Evolutionary conservation across 192 early-diverging fungal species (phyloP).

Genomic region (Linnemannia schmuckeri): DNA sequence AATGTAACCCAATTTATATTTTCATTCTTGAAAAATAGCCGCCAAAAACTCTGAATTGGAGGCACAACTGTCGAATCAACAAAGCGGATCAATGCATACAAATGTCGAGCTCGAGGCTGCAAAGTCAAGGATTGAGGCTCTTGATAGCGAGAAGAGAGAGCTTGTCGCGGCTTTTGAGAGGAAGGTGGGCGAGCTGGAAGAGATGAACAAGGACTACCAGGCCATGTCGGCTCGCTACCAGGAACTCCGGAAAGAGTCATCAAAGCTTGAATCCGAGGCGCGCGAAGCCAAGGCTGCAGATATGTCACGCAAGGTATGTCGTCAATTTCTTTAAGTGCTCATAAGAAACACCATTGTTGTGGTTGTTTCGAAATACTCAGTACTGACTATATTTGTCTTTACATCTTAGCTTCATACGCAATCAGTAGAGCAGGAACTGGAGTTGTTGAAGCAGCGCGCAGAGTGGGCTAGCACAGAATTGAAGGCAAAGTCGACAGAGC

Average conservation of each 20-base stretch:
- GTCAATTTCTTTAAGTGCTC: not conserved
- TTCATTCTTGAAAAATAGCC: not conserved
- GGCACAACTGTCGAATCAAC: constrained; percentile 20
- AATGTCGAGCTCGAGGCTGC: constrained; percentile 26
- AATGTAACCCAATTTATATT: not conserved
- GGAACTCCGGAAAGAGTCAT: constrained; percentile 38
- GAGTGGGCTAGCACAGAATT: constrained; percentile 81
- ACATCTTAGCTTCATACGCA: constrained; percentile 43
- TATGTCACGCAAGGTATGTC: constrained; percentile 40
- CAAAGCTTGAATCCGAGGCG: constrained; percentile 40
- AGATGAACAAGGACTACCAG: constrained; percentile 44
- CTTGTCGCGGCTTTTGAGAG: constrained; percentile 35
- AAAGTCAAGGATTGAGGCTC: constrained; percentile 29
- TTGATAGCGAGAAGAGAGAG: constrained; percentile 46
- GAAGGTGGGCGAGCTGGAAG: constrained; percentile 42
- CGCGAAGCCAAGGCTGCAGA: constrained; percentile 51
- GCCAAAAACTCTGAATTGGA: constrained; percentile 39
- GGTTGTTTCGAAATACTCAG: not conserved
- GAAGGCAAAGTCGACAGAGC: constrained; percentile 64
- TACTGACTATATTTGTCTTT: not conserved
- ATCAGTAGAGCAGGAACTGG: constrained; percentile 69
- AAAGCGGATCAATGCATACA: constrained; percentile 41
- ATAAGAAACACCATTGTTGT: not conserved
- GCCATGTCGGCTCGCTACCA: constrained; percentile 29
- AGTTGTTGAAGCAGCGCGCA: constrained; percentile 67